Conservation (phyloP, 2,329 filamentous ascomycete genomes). For the Trichoderma citrinoviride region DNA sequence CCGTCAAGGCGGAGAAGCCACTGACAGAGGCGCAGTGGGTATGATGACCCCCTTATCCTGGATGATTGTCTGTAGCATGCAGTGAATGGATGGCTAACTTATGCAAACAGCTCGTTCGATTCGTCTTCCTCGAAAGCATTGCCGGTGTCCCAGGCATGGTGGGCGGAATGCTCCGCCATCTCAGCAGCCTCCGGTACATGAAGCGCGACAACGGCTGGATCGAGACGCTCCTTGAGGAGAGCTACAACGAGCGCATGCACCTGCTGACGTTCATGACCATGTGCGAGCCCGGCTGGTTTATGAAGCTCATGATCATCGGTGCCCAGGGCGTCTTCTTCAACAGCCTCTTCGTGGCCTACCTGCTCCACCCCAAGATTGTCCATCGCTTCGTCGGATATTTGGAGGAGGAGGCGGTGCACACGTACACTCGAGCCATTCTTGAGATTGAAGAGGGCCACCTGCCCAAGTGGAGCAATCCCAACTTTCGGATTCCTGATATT, state of each 20-base stretch:
- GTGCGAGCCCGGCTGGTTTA: slow-evolving; percentile 71
- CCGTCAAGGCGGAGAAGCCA: slow-evolving; percentile 53
- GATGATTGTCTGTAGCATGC: not conserved
- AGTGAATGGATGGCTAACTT: slow-evolving; percentile 11
- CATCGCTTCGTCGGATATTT: slow-evolving; percentile 97
- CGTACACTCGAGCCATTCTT: slow-evolving; percentile 83
- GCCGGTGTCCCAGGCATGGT: slow-evolving; percentile 97
- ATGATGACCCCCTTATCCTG: slow-evolving; percentile 26
- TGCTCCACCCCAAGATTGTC: slow-evolving; percentile 80
- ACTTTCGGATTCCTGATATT: slow-evolving; percentile 79
- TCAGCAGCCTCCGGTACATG: slow-evolving; percentile 78
- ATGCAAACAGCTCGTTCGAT: slow-evolving; percentile 61
- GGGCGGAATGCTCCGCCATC: slow-evolving; percentile 86
- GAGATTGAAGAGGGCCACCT: slow-evolving; percentile 84
- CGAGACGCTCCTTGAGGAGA: slow-evolving; percentile 84
- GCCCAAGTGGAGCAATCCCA: slow-evolving; percentile 70
- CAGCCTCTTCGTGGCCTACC: slow-evolving; percentile 82
- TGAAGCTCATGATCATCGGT: slow-evolving; percentile 86
- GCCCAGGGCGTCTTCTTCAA: slow-evolving; percentile 98
- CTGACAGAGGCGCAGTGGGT: slow-evolving; percentile 84
- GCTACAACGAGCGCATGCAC: slow-evolving; percentile 93
- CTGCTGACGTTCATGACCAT: slow-evolving; percentile 91
- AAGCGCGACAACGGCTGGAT: slow-evolving; percentile 97
- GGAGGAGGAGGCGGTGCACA: slow-evolving; percentile 95
- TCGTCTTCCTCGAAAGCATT: slow-evolving; percentile 91